Percentiles rank a stretch among this genome's conserved stretches.
Evolutionary conservation across 345 rosid genomes (phyloP).

Genomic region (Syzygium jambos): DNA sequence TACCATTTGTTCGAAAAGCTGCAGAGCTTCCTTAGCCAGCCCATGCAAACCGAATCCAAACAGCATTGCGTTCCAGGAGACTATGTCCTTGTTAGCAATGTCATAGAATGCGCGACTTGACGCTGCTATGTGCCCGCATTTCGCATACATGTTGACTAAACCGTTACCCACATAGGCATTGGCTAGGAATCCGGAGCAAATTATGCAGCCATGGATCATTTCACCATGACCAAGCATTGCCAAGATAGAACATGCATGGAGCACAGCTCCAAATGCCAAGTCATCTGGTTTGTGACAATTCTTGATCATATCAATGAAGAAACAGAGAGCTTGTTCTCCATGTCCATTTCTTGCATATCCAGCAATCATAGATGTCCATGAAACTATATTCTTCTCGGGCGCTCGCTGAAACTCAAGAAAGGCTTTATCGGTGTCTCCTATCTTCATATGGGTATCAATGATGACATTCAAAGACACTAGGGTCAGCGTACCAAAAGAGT

Average conservation of each 20-base stretch:
- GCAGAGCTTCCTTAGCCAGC: slow-evolving; percentile 40
- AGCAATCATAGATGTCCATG: slow-evolving; percentile 72
- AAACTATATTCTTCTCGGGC: slow-evolving; percentile 52
- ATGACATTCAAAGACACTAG: slow-evolving; percentile 68
- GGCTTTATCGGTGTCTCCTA: slow-evolving; percentile 46
- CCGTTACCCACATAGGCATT: slow-evolving; percentile 60
- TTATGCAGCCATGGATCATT: slow-evolving; percentile 62
- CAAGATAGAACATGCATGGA: slow-evolving; percentile 66
- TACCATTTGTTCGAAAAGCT: slow-evolving; percentile 45
- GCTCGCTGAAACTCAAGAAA: slow-evolving; percentile 25
- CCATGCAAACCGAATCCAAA: slow-evolving; percentile 72
- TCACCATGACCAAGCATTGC: slow-evolving; percentile 47
- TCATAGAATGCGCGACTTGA: slow-evolving; percentile 45
- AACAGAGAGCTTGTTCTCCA: slow-evolving; percentile 47
- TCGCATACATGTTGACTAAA: slow-evolving; percentile 71
- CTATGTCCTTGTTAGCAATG: slow-evolving; percentile 47
- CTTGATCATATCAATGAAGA: slow-evolving; percentile 42
- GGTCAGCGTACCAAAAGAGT: slow-evolving; percentile 30
- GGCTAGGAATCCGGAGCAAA: slow-evolving; percentile 40
- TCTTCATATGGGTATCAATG: slow-evolving; percentile 62
- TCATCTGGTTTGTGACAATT: slow-evolving; percentile 31
- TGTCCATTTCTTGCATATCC: slow-evolving; percentile 53
- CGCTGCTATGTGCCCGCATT: slow-evolving; percentile 51
- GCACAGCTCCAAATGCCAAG: slow-evolving; percentile 52
- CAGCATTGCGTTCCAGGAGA: slow-evolving; percentile 70